Conservation (phyloP, 2,329 filamentous ascomycete species). For the Corniculantispora saksenae region DNA sequence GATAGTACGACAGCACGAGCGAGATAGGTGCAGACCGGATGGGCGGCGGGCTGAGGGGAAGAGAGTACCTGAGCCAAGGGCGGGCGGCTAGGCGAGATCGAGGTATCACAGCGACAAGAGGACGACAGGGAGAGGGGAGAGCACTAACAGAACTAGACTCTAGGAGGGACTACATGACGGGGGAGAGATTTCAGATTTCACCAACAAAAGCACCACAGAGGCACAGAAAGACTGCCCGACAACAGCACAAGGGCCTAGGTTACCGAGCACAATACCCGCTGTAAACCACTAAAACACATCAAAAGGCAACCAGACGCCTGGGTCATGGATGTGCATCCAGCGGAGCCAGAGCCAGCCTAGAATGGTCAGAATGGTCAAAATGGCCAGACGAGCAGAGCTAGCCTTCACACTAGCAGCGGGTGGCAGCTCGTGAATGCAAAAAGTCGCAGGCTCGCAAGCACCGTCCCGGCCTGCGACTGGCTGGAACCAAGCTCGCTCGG, state of each 20-base stretch:
- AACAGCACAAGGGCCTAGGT: too few relatives aligned
- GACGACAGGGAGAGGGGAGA: not conserved
- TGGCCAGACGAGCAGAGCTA: not conserved
- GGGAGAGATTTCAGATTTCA: too few relatives aligned
- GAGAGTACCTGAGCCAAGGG: slow-evolving; percentile 1
- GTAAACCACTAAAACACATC: not conserved
- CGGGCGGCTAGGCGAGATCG: not conserved
- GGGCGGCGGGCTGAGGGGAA: slow-evolving; percentile 9
- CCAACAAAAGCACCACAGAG: too few relatives aligned
- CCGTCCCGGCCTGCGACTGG: slow-evolving; percentile 4
- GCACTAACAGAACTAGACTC: slow-evolving; percentile 8
- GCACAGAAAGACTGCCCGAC: too few relatives aligned
- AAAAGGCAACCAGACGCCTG: slow-evolving; percentile 9
- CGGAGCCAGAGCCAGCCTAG: not conserved
- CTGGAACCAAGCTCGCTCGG: slow-evolving; percentile 7
- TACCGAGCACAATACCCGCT: not conserved
- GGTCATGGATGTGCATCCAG: not conserved
- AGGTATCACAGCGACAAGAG: not conserved
- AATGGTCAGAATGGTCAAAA: too few relatives aligned
- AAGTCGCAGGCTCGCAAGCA: not conserved
- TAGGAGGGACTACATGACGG: too few relatives aligned
- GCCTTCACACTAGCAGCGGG: not conserved
- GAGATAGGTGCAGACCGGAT: not conserved
- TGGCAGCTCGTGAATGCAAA: slow-evolving; percentile 8
- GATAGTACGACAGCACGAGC: not conserved